Base-by-base conservation (phyloP, 148 eudicot genomes). In the Gaultheria prostrata region DNA sequence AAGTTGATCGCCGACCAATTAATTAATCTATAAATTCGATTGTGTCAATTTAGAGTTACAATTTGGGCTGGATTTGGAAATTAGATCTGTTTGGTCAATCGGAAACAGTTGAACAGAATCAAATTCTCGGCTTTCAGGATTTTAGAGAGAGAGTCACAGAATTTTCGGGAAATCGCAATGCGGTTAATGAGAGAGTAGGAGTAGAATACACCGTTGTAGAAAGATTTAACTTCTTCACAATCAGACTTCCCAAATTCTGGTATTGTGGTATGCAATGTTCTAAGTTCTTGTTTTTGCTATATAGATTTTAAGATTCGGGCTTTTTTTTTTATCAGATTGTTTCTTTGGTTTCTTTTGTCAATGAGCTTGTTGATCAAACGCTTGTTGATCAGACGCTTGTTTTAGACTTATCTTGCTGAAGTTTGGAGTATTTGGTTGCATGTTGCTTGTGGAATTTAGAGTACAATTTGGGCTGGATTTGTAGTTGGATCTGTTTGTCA, bases 41-140 rank as follows among this genome's bases (percentile, higher is more conserved):
- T 20, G 15, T 78, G 48, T 61, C 6, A 53, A 63, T 65, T 48
- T 53, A 17, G 56, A 9, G 61, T n/a, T 32, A 32, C 48, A 28
- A 50, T 50, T 13, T 48, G 63, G 59, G 18, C 39, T 63, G n/a
- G n/a, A 65, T 14, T 59, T 50, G 35, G 45, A 7, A 45, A 6
- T 69, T 81, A 70, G 83, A 81, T 81, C 65, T 81, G 63, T 32
- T 46, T 48, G 45, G 30, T 81, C 35, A 12, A 3, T 65, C 71
- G 33, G 71, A 65, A 63, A 11, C 32, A 11, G 71, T 26, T 26
- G 33, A 65, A 11, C 32, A 12, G 2, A 43, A 35, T 57, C 32
- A 12, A 63, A 75, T 20, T n/a, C 53, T 81, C 8, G 26, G 7
- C 10, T 50, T 8, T 69, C 4, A 3, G 73, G 73, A 6, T 8